phyloP scores from a whole-genome alignment of 768 basidiomycete species.

The Trametes maxima region DNA sequence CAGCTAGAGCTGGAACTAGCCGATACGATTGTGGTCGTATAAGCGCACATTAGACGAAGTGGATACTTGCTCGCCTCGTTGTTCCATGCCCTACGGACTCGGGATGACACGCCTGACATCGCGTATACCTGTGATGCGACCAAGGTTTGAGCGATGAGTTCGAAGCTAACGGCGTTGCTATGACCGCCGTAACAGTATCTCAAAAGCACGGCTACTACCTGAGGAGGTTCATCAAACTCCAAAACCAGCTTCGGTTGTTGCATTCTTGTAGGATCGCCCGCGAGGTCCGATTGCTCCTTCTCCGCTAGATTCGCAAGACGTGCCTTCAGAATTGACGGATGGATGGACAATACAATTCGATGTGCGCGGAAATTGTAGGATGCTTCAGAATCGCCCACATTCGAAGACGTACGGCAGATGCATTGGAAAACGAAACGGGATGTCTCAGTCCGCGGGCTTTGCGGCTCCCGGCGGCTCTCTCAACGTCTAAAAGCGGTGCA shows the following conservation, averaged over 20 bases:
- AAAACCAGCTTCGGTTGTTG: neutral
- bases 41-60: too few species aligned
- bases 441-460: neutral
- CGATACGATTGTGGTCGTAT: too few species aligned
- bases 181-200: neutral
- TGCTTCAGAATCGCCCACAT: constrained; percentile 35
- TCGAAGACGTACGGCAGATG: constrained; percentile 51
- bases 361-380: constrained; percentile 33
- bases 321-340: constrained; percentile 35
- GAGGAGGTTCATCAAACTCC: neutral
- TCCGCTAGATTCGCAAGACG: neutral
- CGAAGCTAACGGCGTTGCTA: neutral
- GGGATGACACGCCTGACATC: neutral
- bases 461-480: neutral
- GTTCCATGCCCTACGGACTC: neutral
- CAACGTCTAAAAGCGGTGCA: neutral
- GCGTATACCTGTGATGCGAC: neutral
- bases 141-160: neutral
- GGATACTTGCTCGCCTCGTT: neutral
- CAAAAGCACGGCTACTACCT: neutral
- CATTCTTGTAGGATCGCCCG: neutral
- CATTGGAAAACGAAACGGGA: neutral
- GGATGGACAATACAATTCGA: constrained; percentile 35
- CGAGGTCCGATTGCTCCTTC: neutral
- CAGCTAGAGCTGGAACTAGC: too few species aligned